Conservation (phyloP, 164 flowering plant species). For the Liriodendron chinense region DNA sequence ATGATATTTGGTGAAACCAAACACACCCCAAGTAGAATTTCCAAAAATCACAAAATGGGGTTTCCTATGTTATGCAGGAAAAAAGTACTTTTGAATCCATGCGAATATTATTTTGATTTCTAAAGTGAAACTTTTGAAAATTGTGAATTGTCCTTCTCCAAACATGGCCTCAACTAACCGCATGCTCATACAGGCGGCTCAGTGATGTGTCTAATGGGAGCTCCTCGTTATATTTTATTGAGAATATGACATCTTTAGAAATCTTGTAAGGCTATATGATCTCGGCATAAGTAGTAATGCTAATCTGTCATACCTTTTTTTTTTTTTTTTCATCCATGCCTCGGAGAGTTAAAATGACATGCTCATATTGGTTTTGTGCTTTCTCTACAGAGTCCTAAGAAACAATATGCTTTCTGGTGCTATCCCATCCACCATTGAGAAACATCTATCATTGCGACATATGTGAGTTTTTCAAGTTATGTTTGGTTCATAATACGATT, state of each 20-base stretch:
- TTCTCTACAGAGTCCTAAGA: constrained; percentile 21
- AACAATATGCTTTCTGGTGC: constrained; percentile 28
- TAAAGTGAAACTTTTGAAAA: not conserved
- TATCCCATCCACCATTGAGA: constrained; percentile 35
- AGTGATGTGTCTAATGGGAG: constrained; percentile 64
- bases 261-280: constrained; percentile 24
- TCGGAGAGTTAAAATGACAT: not conserved
- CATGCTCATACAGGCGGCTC: constrained; percentile 46
- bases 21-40: too few relatives aligned
- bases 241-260: constrained; percentile 28
- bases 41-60: too few relatives aligned
- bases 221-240: constrained; percentile 50
- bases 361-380: not conserved
- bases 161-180: constrained; percentile 5
- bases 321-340: not conserved
- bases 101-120: too few relatives aligned
- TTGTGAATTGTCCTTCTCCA: not conserved
- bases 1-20: too few relatives aligned
- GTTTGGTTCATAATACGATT: not conserved
- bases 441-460: constrained; percentile 14
- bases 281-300: not conserved
- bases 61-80: too few relatives aligned
- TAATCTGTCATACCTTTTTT: not conserved
- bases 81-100: too few relatives aligned
- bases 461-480: constrained; percentile 28